Base-by-base conservation (phyloP, 352 stramenopile genomes). In the Globisporangium spinosum region DNA sequence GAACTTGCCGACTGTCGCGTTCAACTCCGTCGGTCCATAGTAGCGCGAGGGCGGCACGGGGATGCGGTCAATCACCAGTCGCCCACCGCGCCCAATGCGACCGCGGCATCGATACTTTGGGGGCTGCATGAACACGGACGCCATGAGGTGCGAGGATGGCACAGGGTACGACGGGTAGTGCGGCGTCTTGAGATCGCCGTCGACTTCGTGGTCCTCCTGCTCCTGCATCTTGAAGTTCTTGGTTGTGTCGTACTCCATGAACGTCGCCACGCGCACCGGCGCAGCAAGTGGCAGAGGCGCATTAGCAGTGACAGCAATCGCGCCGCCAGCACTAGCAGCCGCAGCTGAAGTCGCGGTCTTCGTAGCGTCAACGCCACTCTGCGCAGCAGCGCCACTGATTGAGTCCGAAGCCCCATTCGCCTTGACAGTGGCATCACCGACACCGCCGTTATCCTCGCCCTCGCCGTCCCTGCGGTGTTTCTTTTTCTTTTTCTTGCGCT, bases 171-270 rank as follows among this genome's bases (percentile, higher is more conserved):
- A 90, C 27, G 85, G 78, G 60, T 83, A 90, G 49, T 79, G 71
- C 32, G 82, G 80, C 56, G 69, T 35, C 2, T 55, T 60, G 13
- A 73, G 61, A 22, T 73, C 68, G 2, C 57, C 23, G 8, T 74
- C 64, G 3, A 51, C 53, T 1, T 57, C 43, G 4, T 70, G 57
- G 7, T 58, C 43, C 20, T 77, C 70, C 8, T 81, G 64, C 12
- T 76, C 77, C 20, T 79, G 70, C 70, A 89, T 82, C 25, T 71
- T 73, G 51, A 90, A 90, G 64, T 91, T 91, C 32, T 71, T 65
- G 6, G 82, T 80, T 9, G 84, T 88, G 51, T 91, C 84, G 64
- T 92, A 91, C 35, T 93, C 84, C 78, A 94, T 85, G 60, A 94
- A 94, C 9, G 79, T 75, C n/a, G 58, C 55, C 40, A 79, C 67